These are phyloP conservation scores for Rhizodiscina lignyota DNA, from an alignment of 495 filamentous ascomycete species.

Conservation along the genomic window DNA sequence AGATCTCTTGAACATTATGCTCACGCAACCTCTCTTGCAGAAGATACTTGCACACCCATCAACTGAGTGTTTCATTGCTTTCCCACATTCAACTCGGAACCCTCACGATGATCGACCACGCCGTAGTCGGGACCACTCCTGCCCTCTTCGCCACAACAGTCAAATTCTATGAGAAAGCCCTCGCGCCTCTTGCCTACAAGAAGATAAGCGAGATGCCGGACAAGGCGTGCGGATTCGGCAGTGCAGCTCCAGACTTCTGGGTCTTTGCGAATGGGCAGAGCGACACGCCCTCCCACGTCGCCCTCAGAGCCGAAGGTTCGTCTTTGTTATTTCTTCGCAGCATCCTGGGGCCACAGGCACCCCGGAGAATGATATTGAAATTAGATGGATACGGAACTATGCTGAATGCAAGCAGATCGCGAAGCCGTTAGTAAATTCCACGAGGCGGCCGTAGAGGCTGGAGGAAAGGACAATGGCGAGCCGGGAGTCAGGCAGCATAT, in stretches of 20 bases:
- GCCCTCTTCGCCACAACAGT: constrained; percentile 5
- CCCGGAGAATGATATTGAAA: background rate
- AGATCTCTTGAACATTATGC: too few relatives aligned
- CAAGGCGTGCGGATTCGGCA: constrained; percentile 11
- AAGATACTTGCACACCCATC: too few relatives aligned
- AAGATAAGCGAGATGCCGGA: constrained; percentile 10
- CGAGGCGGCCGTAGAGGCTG: constrained; percentile 25
- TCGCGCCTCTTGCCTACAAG: constrained; percentile 12
- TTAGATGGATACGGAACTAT: background rate
- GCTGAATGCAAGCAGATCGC: constrained; percentile 14
- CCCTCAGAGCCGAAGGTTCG: constrained; percentile 14
- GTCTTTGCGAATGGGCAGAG: constrained; percentile 6
- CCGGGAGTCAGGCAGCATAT: constrained; percentile 28
- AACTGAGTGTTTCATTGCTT: too few relatives aligned
- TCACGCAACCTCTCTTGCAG: too few relatives aligned
- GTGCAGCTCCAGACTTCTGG: constrained; percentile 10
- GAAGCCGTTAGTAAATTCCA: constrained; percentile 25
- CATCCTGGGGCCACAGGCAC: background rate
- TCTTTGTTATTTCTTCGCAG: constrained; percentile 1
- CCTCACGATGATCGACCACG: constrained; percentile 9
- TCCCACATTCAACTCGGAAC: too few relatives aligned
- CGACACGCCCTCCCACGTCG: constrained; percentile 8
- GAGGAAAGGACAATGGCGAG: constrained; percentile 28
- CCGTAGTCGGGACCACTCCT: constrained; percentile 4
- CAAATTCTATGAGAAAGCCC: constrained; percentile 8